Conservation (phyloP, 164 flowering plant species). For the Akebia trifoliata region DNA sequence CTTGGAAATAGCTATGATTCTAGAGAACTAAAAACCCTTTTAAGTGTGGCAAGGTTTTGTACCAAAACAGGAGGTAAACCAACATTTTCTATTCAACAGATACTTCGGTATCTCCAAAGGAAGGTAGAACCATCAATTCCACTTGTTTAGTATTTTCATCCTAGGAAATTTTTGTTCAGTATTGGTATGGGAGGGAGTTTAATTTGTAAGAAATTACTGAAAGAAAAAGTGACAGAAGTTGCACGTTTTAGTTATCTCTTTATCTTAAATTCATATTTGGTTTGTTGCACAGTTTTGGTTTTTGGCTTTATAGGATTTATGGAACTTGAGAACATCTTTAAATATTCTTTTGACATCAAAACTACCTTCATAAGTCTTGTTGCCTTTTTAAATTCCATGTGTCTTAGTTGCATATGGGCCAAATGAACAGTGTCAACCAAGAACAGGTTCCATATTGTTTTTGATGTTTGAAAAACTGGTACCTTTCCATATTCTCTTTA, state of each 20-base stretch:
- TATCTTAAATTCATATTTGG: background rate
- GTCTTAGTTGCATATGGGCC: too few species aligned
- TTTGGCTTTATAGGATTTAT: background rate
- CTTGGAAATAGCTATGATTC: conserved; percentile 57
- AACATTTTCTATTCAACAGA: conserved; percentile 38
- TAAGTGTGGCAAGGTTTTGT: conserved; percentile 68
- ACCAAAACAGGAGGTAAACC: conserved; percentile 43
- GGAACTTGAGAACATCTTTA: background rate
- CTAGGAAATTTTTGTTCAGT: background rate
- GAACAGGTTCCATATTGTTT: too few species aligned
- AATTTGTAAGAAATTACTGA: background rate
- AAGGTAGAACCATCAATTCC: conserved; percentile 27
- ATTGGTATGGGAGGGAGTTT: background rate
- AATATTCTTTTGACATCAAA: background rate
- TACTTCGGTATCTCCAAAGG: conserved; percentile 61
- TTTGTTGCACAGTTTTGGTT: background rate
- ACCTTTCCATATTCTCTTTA: too few species aligned
- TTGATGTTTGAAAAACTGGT: too few species aligned
- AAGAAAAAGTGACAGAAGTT: background rate
- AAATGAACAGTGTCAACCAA: too few species aligned
- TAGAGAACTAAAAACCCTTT: conserved; percentile 52
- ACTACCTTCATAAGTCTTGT: too few species aligned
- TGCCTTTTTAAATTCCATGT: too few species aligned
- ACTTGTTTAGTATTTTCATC: background rate
- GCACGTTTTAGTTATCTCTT: background rate